Base-by-base conservation (phyloP, 2,329 filamentous ascomycete species). In the Keithomyces neogunnii region DNA sequence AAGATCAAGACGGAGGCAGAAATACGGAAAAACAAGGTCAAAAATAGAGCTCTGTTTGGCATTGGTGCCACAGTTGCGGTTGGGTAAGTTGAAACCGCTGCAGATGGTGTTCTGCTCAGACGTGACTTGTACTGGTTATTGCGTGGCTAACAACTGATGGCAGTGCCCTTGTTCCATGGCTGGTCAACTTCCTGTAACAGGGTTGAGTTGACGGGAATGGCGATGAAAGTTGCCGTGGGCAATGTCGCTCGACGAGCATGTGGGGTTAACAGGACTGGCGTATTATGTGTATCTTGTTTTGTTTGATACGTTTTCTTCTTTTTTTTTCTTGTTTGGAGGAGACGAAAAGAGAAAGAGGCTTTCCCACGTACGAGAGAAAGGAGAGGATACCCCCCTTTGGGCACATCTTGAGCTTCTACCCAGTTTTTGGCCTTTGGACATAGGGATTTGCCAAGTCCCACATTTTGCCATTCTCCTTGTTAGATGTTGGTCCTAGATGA, bases 11-110 rank as follows among this genome's bases (percentile, higher is more conserved):
- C 89, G 1, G 87, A 93, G 65, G 80, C 87, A 44, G 86, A 93
- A 69, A 68, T 95, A 59, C 85, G 85, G 68, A 91, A 89, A 72
- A 86, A 95, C 71, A 87, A 84, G 63, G 89, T 96, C 58, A 85
- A 89, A 71, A 89, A 85, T 69, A 82, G 90, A 64, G 89, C 93
- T 45, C 74, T 96, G 55, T 78, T 95, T 56, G 92, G 93, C 53
- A 81, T 97, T 49, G 88, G 85, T 56, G 89, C 89, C 52, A 93
- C 89, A 45, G 78, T 96, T 66, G 89, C 88, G 52, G 80, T 96
- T 68, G 91, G 91, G 93, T 97, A 81, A 74, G 90, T 86, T 13
- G 13, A 8, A 1, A 19, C 33, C n/a, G 7, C 39, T 26, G 4
- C 7, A 42, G 5, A 5, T 19, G n/a, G 11, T 19, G 39, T 42